These are phyloP conservation scores for Meyerozyma smithsonii DNA, from an alignment of 1,139 yeast species.

Conservation along the genomic window DNA sequence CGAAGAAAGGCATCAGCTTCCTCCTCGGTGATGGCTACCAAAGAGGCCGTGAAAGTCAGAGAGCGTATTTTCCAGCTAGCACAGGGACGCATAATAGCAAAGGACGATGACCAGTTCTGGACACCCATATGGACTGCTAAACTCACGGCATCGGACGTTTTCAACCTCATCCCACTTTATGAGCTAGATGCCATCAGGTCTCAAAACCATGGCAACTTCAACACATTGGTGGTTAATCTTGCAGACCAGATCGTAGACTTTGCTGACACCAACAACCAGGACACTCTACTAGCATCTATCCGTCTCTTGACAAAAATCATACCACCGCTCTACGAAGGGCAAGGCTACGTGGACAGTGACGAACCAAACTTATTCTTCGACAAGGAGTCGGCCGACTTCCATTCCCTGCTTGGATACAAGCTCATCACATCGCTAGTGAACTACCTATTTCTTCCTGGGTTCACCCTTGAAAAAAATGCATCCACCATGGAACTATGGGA, in stretches of 20 bases:
- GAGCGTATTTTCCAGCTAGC: conserved; percentile 61
- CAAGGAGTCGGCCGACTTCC: conserved; percentile 20
- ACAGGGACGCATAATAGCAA: conserved; percentile 47
- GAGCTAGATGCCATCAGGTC: not conserved
- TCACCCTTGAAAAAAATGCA: conserved; percentile 30
- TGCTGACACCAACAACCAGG: not conserved
- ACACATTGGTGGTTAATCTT: not conserved
- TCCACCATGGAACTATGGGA: conserved; percentile 51
- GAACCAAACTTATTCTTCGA: conserved; percentile 33
- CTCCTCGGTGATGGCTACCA: conserved; percentile 60
- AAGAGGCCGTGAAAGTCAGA: conserved; percentile 58
- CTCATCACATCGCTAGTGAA: conserved; percentile 44
- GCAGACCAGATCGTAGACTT: not conserved
- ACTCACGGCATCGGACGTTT: conserved; percentile 42
- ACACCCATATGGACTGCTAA: conserved; percentile 30
- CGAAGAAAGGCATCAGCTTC: not conserved
- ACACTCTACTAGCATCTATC: conserved; percentile 48
- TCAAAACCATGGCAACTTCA: conserved; percentile 1
- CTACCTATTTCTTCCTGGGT: conserved; percentile 56
- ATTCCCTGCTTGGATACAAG: conserved; percentile 33
- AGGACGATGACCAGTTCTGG: conserved; percentile 51
- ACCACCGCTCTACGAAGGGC: conserved; percentile 63
- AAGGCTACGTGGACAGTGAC: conserved; percentile 28
- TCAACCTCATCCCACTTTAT: conserved; percentile 36
- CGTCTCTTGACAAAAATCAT: conserved; percentile 61